Evolutionary conservation across 306 rosid species (phyloP), one percentile per base, ranked within the genome.

Genomic region (Urtica urens): DNA sequence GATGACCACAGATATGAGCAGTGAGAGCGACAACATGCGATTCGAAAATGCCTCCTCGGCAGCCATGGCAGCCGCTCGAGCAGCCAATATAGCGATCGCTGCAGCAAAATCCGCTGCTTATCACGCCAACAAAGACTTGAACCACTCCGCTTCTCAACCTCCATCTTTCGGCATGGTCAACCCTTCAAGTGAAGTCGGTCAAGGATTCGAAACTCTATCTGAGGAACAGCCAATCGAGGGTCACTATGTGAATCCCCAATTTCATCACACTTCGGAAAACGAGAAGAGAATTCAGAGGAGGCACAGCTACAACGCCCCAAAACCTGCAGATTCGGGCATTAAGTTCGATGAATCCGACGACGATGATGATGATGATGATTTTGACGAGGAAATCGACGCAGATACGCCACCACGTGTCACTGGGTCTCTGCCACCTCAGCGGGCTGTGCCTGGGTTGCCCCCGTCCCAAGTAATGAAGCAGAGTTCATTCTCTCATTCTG

Each of bases 51-150:
- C 87, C 0, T 73, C 64, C 27, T 63, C 94, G 44, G 95, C 95
- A 33, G 95, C 94, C 18, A 86, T 78, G 67, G 87, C 93, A 49
- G 99, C 99, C 27, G 94, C 96, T 18, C 86, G 82, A 71, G 67
- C 81, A 38, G 96, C 99, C 0, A 75, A 69, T 63, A 73, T 75
- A 48, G 99, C 99, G 35, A 69, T 85, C 23, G 94, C 94, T 23
- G 99, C 99, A 18, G 96, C 94, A 10, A 83, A 92, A 67, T 87
- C 76, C 62, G 99, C 99, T 44, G 96, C 94, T 39, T 79, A 68
- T 69, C 60, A 82, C 63, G 99, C 93, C 21, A 75, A 71, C 79
- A 85, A 70, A 60, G 79, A 81, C 42, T 7, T 16, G 7, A 62
- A 73, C 26, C 63, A 48, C 33, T 51, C 70, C 23, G 53, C 65